These are phyloP conservation scores for Saccharomyces paradoxus DNA, from an alignment of 805 yeast species.

Conservation along the genomic window DNA sequence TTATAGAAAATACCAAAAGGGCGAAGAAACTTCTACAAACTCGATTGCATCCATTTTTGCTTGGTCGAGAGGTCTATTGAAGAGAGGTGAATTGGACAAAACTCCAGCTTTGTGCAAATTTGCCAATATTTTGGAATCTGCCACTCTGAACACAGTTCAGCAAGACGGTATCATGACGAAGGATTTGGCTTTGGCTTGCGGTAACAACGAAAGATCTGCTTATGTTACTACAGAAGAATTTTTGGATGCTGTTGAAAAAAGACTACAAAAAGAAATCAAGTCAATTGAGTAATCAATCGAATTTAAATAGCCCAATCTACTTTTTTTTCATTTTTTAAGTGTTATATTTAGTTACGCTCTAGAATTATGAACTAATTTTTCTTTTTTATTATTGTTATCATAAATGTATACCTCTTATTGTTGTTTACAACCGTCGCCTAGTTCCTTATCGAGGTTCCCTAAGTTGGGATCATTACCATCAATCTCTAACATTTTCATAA, in stretches of 20 bases:
- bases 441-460: constrained; percentile 22
- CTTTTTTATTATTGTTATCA: not conserved
- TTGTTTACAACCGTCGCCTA: constrained; percentile 26
- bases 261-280: constrained; percentile 32
- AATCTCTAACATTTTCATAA: constrained; percentile 20
- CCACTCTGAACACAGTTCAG: constrained; percentile 66
- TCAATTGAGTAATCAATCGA: not conserved
- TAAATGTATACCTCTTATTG: constrained; percentile 10
- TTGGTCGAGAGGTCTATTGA: constrained; percentile 77
- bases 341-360: not conserved
- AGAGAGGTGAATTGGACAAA: constrained; percentile 68
- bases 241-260: constrained; percentile 64
- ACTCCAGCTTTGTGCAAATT: constrained; percentile 65
- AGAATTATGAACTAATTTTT: not conserved
- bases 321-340: not conserved
- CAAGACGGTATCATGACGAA: constrained; percentile 74
- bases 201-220: constrained; percentile 49
- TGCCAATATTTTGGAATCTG: constrained; percentile 55
- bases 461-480: constrained; percentile 19
- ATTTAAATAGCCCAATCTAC: not conserved
- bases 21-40: constrained; percentile 76
- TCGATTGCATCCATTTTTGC: constrained; percentile 82
- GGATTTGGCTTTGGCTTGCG: constrained; percentile 68
- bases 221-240: constrained; percentile 72
- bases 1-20: constrained; percentile 72